Evolutionary conservation across 2,329 filamentous ascomycete genomes (phyloP).

Genomic region (Boeremia lycopersici): DNA sequence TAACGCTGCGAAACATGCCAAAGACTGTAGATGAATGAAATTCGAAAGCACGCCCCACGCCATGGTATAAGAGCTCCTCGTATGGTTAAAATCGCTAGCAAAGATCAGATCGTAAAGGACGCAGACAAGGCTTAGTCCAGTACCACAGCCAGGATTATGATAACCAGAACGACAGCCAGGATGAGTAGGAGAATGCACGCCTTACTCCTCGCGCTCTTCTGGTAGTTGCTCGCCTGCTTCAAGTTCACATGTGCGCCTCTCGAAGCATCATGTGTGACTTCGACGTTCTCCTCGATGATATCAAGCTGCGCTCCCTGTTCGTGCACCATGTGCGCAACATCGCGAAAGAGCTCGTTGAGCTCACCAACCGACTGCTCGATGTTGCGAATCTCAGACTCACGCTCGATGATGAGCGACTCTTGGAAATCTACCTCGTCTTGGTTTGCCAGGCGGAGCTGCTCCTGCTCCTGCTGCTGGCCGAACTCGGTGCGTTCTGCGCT

Average conservation of each 20-base stretch:
- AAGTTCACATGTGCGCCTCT: conserved; percentile 85
- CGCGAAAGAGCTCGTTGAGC: conserved; percentile 93
- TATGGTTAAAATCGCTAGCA: conserved; percentile 11
- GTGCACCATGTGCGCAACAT: conserved; percentile 95
- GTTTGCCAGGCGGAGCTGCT: conserved; percentile 79
- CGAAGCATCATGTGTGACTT: conserved; percentile 80
- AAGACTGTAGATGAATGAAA: background rate
- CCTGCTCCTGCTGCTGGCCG: conserved; percentile 65
- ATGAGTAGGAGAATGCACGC: conserved; percentile 91
- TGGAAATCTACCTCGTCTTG: conserved; percentile 98
- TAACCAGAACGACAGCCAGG: conserved; percentile 83
- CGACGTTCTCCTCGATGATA: conserved; percentile 86
- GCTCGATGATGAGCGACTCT: conserved; percentile 91
- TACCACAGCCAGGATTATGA: conserved; percentile 86
- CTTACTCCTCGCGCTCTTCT: conserved; percentile 94
- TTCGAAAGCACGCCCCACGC: conserved; percentile 9
- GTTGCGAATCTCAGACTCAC: conserved; percentile 94
- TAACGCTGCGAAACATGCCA: background rate
- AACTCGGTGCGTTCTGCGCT: conserved; percentile 49
- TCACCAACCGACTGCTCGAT: conserved; percentile 97
- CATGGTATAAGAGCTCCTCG: conserved; percentile 25
- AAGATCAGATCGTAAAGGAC: conserved; percentile 9
- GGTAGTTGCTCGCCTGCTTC: conserved; percentile 83
- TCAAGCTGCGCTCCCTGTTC: conserved; percentile 91
- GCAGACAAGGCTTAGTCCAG: conserved; percentile 62